These are phyloP conservation scores for Apophysomyces elegans DNA, from an alignment of 371 early-diverging fungal species.

Conservation along the genomic window DNA sequence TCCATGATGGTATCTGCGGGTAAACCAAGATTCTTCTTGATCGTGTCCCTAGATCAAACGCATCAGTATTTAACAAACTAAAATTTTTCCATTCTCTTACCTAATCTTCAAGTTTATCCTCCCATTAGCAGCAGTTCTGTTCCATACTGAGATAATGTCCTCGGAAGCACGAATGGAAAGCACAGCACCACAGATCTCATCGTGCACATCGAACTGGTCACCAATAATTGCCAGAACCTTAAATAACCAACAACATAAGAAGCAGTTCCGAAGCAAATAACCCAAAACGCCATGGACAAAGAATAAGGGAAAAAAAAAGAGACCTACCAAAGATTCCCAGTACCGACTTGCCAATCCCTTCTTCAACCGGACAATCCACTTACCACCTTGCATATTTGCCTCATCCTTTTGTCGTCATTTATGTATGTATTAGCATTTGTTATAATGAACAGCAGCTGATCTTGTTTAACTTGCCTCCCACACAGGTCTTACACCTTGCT, in stretches of 20 bases:
- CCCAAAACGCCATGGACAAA: too few species aligned
- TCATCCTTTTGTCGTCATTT: constrained; percentile 57
- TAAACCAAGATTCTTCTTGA: constrained; percentile 83
- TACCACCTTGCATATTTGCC: constrained; percentile 93
- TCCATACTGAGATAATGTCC: constrained; percentile 97
- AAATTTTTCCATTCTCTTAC: constrained; percentile 28
- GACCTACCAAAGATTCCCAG: constrained; percentile 87
- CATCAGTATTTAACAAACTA: background rate
- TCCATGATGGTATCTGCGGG: constrained; percentile 92
- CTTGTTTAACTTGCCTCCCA: constrained; percentile 82
- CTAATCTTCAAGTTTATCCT: constrained; percentile 83
- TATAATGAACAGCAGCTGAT: background rate
- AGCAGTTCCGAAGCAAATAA: background rate
- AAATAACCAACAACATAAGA: background rate
- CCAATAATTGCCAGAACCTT: constrained; percentile 90
- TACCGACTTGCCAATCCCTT: constrained; percentile 93
- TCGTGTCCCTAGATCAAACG: constrained; percentile 68
- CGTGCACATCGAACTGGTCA: constrained; percentile 88
- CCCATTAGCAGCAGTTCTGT: constrained; percentile 82
- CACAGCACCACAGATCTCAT: constrained; percentile 95
- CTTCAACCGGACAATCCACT: constrained; percentile 96
- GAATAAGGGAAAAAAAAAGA: too few species aligned
- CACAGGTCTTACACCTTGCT: constrained; percentile 93
- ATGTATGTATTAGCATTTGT: constrained; percentile 8
- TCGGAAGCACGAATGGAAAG: constrained; percentile 92